These are phyloP conservation scores for Dictyostelium capitatum DNA, from an alignment of 78 protist genomes.

Conservation along the genomic window DNA sequence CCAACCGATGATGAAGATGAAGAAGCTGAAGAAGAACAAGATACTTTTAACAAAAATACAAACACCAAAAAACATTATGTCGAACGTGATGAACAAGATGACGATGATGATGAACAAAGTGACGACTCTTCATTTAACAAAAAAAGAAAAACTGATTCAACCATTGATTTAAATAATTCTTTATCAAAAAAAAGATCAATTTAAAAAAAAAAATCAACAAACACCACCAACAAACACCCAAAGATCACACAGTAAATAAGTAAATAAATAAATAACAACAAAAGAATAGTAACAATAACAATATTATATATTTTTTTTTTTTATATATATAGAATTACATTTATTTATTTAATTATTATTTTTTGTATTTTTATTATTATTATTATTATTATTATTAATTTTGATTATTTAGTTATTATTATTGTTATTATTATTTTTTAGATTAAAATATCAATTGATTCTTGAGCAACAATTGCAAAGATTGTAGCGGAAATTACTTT, in stretches of 20 bases:
- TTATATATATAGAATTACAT: not conserved
- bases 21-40: slow-evolving; percentile 19
- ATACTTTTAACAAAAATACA: slow-evolving; percentile 6
- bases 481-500: slow-evolving; percentile 46
- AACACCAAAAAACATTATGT: not conserved
- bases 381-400: not conserved
- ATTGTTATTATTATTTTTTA: slow-evolving; percentile 5
- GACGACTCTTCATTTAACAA: not conserved
- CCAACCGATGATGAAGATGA: slow-evolving; percentile 29
- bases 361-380: not conserved
- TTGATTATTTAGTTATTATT: not conserved
- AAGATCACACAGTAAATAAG: too few species aligned
- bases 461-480: slow-evolving; percentile 41
- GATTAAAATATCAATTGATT: slow-evolving; percentile 53
- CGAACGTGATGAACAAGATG: not conserved
- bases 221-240: too few species aligned
- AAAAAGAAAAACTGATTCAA: not conserved
- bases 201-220: not conserved
- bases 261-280: not conserved
- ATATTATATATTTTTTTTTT: not conserved
- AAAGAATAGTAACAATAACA: not conserved
- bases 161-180: not conserved
- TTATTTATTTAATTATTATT: not conserved
- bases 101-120: slow-evolving; percentile 13
- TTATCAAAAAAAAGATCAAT: slow-evolving; percentile 8